Base-by-base conservation (phyloP, 2,329 filamentous ascomycete genomes). In the Sporothrix protearum region DNA sequence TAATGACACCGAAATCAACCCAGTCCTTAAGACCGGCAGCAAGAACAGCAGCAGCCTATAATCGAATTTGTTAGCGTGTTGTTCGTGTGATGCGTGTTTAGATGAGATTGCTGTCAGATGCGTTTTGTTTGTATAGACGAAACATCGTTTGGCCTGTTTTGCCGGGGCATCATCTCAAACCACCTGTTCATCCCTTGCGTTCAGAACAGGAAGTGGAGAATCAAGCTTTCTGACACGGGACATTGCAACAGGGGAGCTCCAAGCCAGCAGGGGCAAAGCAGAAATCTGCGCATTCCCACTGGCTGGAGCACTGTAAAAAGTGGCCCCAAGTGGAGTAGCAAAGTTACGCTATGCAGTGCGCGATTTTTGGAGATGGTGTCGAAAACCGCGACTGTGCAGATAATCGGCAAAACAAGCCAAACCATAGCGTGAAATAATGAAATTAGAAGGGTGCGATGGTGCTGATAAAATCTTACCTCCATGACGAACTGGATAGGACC, bases 401-500 rank as follows among this genome's bases (percentile, higher is more conserved):
- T 28, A 49, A 63, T 51, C 25, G 45, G 22, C 19, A 69, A 63
- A 47, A 47, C 49, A 47, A 47, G 14, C 2, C 39, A 8, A 47
- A 47, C 2, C 42, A 47, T 19, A 47, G 36, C 42, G 47, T 33
- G 36, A 36, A 14, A 28, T n/a, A 22, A n/a, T 64, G n/a, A 8
- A 36, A 39, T 36, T 22, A 36, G 53, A 42, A 10, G 1, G 0
- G 51, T 16, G 1, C 12, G n/a, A 25, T 4, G 51, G 28, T 36
- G 70, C 69, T 69, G 81, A n/a, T n/a, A n/a, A n/a, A n/a, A n/a
- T n/a, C 88, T 79, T 80, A 91, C 91, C 89, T 95, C 92, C 93
- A 97, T 97, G 80, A 97, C 93, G 82, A 95, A 95, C 80, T 96
- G 93, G 76, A 97, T 95, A 30, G 94, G 94, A 76, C 94, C 94